Evolutionary conservation across 331 rosid genomes (phyloP), one percentile per base, ranked within the genome.

Genomic region (Erythrophleum ivorense): DNA sequence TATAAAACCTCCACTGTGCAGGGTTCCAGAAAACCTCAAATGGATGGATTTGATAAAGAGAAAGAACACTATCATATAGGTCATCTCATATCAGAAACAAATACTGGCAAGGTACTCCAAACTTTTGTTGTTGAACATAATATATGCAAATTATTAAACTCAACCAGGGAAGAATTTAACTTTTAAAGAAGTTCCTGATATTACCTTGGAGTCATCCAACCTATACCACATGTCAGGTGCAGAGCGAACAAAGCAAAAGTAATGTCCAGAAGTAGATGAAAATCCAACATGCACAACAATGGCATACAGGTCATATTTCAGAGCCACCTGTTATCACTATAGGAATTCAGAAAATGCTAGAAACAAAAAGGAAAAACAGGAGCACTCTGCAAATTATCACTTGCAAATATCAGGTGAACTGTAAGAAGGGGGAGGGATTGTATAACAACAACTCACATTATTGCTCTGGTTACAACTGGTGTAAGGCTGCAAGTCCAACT

Each of bases 241-340:
- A 52, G 98, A 85, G 31, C 98, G 94, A 80, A 96, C 82, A 76
- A 89, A 92, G 87, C 92, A 87, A 71, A 89, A 92, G 84, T 96
- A 96, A 88, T 96, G 99, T 40, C 98, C 98, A 48, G 91, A 91
- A 66, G 89, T 82, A 77, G 92, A 78, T 38, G 98, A 86, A 79
- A 71, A 71, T 34, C 99, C 98, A 81, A 50, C 70, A 78, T 96
- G 99, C 41, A 88, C 98, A 68, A 96, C 91, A 80, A 92, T 82
- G 34, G 97, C 99, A 84, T 92, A 96, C n/a, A 96, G 90, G 58
- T 95, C 90, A 83, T 95, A 95, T 70, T 85, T 87, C 91, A 86
- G 60, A 9, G 82, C 89, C 57, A 71, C 94, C 99, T 96, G 33
- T 79, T 50, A 71, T 72, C 65, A 52, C 76, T 57, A 65, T 54